Conservation (phyloP, 2,329 filamentous ascomycete species). For the Lojkania enalia region DNA sequence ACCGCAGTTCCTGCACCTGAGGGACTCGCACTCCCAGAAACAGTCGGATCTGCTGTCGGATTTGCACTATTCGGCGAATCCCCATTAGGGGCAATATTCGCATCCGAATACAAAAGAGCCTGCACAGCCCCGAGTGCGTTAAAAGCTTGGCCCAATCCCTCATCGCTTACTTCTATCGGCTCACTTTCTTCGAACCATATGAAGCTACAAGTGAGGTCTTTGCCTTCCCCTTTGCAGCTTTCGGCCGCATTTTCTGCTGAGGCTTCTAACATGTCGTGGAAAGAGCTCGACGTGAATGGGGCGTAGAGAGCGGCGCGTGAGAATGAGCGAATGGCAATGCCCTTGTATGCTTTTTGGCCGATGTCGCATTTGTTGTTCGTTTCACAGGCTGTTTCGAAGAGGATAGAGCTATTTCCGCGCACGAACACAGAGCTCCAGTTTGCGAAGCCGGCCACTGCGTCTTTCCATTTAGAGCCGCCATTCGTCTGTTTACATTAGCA, state of each 20-base stretch:
- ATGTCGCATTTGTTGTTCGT: constrained; percentile 58
- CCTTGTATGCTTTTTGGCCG: constrained; percentile 70
- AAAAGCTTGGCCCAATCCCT: constrained; percentile 23
- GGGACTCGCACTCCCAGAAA: neutral
- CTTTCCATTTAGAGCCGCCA: constrained; percentile 26
- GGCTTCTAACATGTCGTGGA: constrained; percentile 20
- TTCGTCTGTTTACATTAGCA: constrained; percentile 23
- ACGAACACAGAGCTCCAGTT: constrained; percentile 39
- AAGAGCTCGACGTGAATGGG: constrained; percentile 17
- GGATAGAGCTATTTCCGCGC: constrained; percentile 58
- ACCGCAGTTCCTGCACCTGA: neutral
- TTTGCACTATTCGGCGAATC: neutral
- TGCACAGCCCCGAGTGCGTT: constrained; percentile 30
- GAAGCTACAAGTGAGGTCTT: constrained; percentile 16
- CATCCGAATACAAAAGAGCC: constrained; percentile 22
- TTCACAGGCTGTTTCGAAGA: constrained; percentile 71
- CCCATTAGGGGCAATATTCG: constrained; percentile 10
- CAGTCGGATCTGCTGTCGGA: neutral
- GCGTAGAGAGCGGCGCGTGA: constrained; percentile 28
- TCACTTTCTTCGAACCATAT: constrained; percentile 16
- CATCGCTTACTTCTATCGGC: constrained; percentile 6
- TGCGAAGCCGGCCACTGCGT: constrained; percentile 22
- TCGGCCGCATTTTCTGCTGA: constrained; percentile 28
- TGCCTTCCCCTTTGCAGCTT: constrained; percentile 15
- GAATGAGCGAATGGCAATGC: constrained; percentile 25